These are phyloP conservation scores for Stygiomarasmius scandens DNA, from an alignment of 1,284 basidiomycete genomes.

Conservation along the genomic window DNA sequence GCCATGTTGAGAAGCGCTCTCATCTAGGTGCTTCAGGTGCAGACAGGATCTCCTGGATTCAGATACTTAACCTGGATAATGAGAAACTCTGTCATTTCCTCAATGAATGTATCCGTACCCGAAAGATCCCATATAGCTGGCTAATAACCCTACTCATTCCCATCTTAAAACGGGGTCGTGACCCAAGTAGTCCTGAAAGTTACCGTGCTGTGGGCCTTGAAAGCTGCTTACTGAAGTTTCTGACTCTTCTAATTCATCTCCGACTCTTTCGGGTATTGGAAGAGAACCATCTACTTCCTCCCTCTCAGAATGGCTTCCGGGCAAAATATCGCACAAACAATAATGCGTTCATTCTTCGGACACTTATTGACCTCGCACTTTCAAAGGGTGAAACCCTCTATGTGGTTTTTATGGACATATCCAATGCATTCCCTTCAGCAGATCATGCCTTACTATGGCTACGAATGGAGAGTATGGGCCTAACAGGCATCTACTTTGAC, in stretches of 20 bases:
- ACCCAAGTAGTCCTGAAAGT: not conserved
- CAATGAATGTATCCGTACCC: not conserved
- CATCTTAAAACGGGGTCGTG: slow-evolving; percentile 15
- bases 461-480: not conserved
- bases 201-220: slow-evolving; percentile 15
- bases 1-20: not conserved
- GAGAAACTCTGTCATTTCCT: not conserved
- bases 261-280: not conserved
- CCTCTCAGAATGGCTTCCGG: slow-evolving; percentile 9
- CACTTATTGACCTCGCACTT: slow-evolving; percentile 13
- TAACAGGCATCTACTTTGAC: slow-evolving; percentile 11
- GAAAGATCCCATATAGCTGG: not conserved
- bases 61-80: not conserved
- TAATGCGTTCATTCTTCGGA: slow-evolving; percentile 1
- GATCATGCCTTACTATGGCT: slow-evolving; percentile 9
- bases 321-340: not conserved
- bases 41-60: not conserved
- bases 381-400: slow-evolving; percentile 10
- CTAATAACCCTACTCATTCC: not conserved
- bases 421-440: slow-evolving; percentile 21
- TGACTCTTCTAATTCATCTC: slow-evolving; percentile 13
- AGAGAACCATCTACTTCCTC: not conserved
- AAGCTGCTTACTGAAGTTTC: slow-evolving; percentile 14
- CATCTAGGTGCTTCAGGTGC: slow-evolving; percentile 4
- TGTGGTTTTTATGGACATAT: slow-evolving; percentile 18